Percentiles rank a stretch among this genome's conserved stretches.
These are phyloP conservation scores for Aureobasidium sp. DNA, from an alignment of 2,329 filamentous ascomycete genomes.

Conservation along the genomic window DNA sequence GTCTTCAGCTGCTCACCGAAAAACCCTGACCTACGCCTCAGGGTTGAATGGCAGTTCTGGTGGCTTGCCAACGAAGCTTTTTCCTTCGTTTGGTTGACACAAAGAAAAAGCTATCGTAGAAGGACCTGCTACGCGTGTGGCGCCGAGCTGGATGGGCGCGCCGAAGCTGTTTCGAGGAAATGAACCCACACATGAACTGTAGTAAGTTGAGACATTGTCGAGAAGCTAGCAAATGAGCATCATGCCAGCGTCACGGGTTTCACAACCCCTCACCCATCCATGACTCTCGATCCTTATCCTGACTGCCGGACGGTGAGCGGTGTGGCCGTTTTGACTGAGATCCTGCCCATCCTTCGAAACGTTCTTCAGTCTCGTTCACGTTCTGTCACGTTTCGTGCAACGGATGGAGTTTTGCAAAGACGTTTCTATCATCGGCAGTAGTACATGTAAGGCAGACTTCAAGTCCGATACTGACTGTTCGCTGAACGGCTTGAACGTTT, in stretches of 20 bases:
- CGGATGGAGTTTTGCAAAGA: neutral
- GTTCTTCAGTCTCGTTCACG: neutral
- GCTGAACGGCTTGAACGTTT: neutral
- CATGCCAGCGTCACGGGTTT: slow-evolving; percentile 4
- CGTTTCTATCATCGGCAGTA: slow-evolving; percentile 4
- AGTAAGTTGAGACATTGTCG: slow-evolving; percentile 11
- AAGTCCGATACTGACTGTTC: neutral
- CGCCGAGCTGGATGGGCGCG: neutral
- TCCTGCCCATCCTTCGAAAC: neutral
- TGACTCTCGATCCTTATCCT: neutral
- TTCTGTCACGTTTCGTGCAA: neutral
- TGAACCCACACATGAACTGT: slow-evolving; percentile 8
- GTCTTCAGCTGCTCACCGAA: neutral
- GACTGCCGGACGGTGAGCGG: slow-evolving; percentile 4
- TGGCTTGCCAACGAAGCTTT: slow-evolving; percentile 8
- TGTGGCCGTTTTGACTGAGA: slow-evolving; percentile 3
- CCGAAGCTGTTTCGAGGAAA: neutral
- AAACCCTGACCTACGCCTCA: neutral
- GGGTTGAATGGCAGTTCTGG: too few relatives aligned
- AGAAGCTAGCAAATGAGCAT: neutral
- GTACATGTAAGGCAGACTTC: neutral
- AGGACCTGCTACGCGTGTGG: neutral
- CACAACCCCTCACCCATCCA: slow-evolving; percentile 1
- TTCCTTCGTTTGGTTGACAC: too few relatives aligned
- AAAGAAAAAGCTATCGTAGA: neutral